Evolutionary conservation across 176 grass and related monocot genomes (phyloP).

Genomic region (Dendrocalamus sinicus): DNA sequence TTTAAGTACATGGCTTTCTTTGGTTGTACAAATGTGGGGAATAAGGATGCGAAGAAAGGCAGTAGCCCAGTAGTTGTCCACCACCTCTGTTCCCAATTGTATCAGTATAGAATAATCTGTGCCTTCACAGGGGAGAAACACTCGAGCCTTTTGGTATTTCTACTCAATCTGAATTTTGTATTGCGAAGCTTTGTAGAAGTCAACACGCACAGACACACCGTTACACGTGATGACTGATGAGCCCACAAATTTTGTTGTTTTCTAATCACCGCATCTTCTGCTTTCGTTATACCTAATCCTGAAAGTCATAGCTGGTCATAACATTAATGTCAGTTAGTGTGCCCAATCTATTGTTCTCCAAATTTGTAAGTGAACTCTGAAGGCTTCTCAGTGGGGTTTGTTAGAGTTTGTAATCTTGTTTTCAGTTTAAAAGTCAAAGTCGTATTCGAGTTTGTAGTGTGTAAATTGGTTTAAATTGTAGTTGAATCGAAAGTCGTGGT

Average conservation of each 20-base stretch:
- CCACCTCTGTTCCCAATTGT: background rate
- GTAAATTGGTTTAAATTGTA: too few species aligned
- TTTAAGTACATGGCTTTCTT: background rate
- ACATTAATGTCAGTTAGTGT: too few species aligned
- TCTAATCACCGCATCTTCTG: too few species aligned
- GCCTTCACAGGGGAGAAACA: background rate
- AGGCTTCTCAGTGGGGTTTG: background rate
- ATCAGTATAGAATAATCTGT: background rate
- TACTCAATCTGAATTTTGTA: background rate
- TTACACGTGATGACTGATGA: background rate
- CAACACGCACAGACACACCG: background rate
- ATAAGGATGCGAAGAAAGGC: background rate
- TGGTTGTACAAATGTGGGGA: background rate
- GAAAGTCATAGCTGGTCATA: too few species aligned
- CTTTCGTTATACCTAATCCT: background rate
- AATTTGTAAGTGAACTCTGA: background rate
- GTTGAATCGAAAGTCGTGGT: too few species aligned
- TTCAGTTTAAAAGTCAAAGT: too few species aligned
- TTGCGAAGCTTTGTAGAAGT: background rate
- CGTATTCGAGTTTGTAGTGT: too few species aligned
- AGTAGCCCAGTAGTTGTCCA: background rate
- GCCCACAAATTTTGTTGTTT: too few species aligned
- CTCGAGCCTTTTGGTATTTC: background rate
- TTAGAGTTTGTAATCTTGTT: too few species aligned
- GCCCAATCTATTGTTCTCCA: background rate